Base-by-base conservation (phyloP, 1,284 basidiomycete species). In the Heterobasidion parviporum region DNA sequence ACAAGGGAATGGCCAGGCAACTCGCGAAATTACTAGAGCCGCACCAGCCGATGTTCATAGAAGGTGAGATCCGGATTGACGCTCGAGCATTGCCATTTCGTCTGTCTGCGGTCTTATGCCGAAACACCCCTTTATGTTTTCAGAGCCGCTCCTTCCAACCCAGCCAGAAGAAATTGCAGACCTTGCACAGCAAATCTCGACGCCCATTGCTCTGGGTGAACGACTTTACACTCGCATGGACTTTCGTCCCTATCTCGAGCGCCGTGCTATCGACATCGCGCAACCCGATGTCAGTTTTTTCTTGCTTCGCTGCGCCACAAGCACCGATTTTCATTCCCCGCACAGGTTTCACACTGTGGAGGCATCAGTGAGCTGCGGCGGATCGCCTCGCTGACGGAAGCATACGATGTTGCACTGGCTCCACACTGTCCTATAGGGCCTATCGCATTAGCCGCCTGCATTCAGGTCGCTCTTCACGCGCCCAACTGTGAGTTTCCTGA, bases 1-100 rank as follows among this genome's bases (percentile, higher is more conserved):
- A 89, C 67, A 87, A 86, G 62, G 78, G 81, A 7, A 86, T 89
- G 79, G 85, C 87, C n/a, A 89, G 85, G 65, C 87, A 89, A 65
- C 78, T 91, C 10, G 87, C 83, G 4, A 78, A 76, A 57, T 69
- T 81, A 3, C 75, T 91, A 5, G 86, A 88, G 60, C 82, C 82
- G 7, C 74, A 83, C 54, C 74, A 77, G 35, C 85, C 86, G 0
- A 68, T 91, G 16, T 91, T 90, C 67, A 87, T 89, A 62, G 87
- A 91, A 73, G 79, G 80, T 73, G 57, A 43, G 36, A 35, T 8
- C 6, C 43, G 26, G 51, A 3, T 12, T 8, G 15, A 6, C 36
- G 16, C 56, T 16, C 10, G 14, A 16, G 12, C 18, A 16, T 32
- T 44, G 5, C 41, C 41, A 16, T 44, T 44, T 14, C 12, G 14